Evolutionary conservation across 2,329 filamentous ascomycete genomes (phyloP), one percentile per base, ranked within the genome.

Genomic region (Pestalotiopsis sp.): DNA sequence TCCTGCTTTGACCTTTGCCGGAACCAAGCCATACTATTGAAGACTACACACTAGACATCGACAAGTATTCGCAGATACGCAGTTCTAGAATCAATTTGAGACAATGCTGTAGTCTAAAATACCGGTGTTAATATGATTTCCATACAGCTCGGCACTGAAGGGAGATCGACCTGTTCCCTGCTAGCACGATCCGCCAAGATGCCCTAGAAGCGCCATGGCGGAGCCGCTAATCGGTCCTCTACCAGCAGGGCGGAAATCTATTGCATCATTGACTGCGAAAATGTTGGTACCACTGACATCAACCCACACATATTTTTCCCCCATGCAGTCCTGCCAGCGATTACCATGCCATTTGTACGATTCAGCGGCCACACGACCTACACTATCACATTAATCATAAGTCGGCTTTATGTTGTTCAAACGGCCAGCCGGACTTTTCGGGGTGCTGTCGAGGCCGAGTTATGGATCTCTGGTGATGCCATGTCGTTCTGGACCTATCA

Each of bases 211-310:
- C 45, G 45, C 45, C 45, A 52, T n/a, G 45, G 45, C 45, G 45
- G 45, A 52, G 45, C 17, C 45, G 17, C 20, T 20, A n/a, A 52
- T 52, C 17, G 45, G 45, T 7, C 36, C 23, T 36, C 36, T 62
- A 62, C 59, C 59, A 36, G 14, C 59, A 20, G 36, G 31, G 36
- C 36, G 59, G 27, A 20, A 62, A 62, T 62, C 27, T 12, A 62
- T 62, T 62, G 59, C 59, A 62, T 62, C 59, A 62, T 62, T 59
- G 59, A 62, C 59, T 62, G 4, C 59, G 9, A 20, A 23, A 17
- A 14, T 20, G 27, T 41, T 31, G 14, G 27, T 36, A 41, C 31
- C 59, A 62, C 14, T 62, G 59, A 62, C 59, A 62, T 62, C 59
- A 38, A 62, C 57, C 9, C 23, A 11, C 12, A 14, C 14, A 20